A percentile compares a stretch with the other conserved stretches of the same genome.
Conservation (phyloP, 73 alveolate species). For the Breviolum minutum region DNA sequence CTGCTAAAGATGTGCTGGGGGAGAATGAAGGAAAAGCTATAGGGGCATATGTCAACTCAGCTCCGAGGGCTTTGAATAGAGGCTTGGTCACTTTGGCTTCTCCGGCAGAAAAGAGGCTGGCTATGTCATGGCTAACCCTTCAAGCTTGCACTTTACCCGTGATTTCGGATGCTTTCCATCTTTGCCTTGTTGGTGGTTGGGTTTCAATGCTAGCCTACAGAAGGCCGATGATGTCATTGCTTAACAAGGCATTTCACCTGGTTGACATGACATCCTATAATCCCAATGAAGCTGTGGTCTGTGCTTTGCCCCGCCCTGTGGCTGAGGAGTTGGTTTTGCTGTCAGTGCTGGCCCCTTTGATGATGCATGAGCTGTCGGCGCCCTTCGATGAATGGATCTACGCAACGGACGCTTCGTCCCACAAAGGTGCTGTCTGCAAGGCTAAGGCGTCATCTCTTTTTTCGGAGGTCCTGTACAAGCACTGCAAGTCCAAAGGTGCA, state of each 20-base stretch:
- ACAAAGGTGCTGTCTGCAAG: not conserved
- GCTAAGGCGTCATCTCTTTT: not conserved
- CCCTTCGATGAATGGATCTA: not conserved
- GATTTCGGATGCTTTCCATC: not conserved
- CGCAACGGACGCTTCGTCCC: not conserved
- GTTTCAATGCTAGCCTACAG: not conserved
- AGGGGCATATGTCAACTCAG: not conserved
- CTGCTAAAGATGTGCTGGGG: not conserved
- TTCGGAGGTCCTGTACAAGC: not conserved
- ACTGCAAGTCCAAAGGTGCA: not conserved
- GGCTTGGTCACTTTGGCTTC: not conserved
- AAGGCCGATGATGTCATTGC: not conserved
- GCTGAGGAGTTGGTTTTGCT: not conserved
- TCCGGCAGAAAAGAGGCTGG: not conserved
- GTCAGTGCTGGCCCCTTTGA: not conserved
- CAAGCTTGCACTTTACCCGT: not conserved
- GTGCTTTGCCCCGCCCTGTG: not conserved
- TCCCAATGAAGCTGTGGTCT: not conserved
- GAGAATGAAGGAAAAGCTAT: not conserved
- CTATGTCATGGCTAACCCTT: not conserved
- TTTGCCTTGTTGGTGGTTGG: slow-evolving; percentile 2
- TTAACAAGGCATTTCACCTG: not conserved
- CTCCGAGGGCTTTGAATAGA: not conserved
- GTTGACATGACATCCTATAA: not conserved
- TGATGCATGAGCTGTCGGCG: not conserved